phyloP scores from a whole-genome alignment of 768 basidiomycete species.

The Galerina marginata region DNA sequence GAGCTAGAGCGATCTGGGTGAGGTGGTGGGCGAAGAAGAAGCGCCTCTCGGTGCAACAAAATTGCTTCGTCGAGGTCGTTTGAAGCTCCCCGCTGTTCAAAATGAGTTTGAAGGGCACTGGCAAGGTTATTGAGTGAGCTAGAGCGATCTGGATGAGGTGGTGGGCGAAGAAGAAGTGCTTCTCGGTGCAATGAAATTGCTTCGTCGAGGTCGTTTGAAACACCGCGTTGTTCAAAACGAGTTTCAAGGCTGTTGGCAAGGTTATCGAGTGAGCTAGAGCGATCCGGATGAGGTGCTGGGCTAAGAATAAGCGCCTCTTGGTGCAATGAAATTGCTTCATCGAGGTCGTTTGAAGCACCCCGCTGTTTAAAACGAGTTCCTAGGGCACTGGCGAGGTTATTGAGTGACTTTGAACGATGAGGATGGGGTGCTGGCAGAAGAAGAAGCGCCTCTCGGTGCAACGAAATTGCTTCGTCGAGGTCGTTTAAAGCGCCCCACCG shows the following conservation, averaged over 20 bases:
- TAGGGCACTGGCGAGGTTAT: not conserved
- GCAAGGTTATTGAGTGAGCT: constrained; percentile 7
- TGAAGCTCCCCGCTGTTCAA: not conserved
- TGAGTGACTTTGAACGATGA: not conserved
- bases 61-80: constrained; percentile 10
- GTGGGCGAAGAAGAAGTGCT: not conserved
- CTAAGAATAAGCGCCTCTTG: not conserved
- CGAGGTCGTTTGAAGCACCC: not conserved
- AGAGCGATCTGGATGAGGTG: not conserved
- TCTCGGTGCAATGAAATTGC: constrained; percentile 2
- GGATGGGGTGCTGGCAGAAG: not conserved
- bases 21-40: not conserved
- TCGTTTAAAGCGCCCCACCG: not conserved
- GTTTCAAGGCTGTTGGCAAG: not conserved
- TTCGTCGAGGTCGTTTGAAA: constrained; percentile 4
- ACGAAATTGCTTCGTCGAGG: not conserved
- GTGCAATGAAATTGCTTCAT: not conserved
- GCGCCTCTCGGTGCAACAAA: not conserved
- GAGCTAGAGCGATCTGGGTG: not conserved
- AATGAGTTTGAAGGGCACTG: constrained; percentile 2
- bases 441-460: not conserved
- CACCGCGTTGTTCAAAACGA: not conserved
- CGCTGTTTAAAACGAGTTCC: not conserved
- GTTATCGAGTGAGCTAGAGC: not conserved
- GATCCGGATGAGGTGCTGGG: not conserved